phyloP scores from a whole-genome alignment of 2,329 filamentous ascomycete species.

The Xylariaceae sp. region DNA sequence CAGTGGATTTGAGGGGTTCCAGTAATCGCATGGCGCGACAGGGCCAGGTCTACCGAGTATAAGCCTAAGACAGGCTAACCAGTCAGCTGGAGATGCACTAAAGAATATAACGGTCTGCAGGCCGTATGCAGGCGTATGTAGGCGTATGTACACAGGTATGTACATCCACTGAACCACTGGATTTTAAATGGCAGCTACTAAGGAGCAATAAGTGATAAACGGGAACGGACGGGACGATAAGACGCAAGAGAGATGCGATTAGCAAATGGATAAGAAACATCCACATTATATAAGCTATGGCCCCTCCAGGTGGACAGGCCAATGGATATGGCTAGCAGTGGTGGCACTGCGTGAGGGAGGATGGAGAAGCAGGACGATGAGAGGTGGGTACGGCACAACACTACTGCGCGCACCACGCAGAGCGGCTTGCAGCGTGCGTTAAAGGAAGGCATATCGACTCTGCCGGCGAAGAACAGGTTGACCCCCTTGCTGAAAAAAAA shows the following conservation, averaged over 20 bases:
- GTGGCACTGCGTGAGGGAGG: conserved; percentile 1
- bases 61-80: background rate
- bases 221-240: too few relatives aligned
- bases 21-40: conserved; percentile 3
- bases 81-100: conserved; percentile 5
- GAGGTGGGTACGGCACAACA: conserved; percentile 18
- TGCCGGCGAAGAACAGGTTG: conserved; percentile 4
- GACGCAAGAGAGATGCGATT: too few relatives aligned
- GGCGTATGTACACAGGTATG: background rate
- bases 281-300: too few relatives aligned
- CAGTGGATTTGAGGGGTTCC: background rate
- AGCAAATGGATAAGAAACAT: too few relatives aligned
- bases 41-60: background rate
- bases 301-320: too few relatives aligned
- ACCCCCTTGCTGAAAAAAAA: too few relatives aligned
- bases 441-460: background rate
- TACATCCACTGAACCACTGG: too few relatives aligned
- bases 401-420: conserved; percentile 22
- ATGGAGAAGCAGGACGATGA: conserved; percentile 15
- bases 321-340: too few relatives aligned
- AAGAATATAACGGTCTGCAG: conserved; percentile 12
- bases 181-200: too few relatives aligned
- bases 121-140: conserved; percentile 2
- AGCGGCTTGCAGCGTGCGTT: conserved; percentile 7
- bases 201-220: too few relatives aligned